Conservation (phyloP, 2,329 filamentous ascomycete genomes). For the Meredithiella fracta region DNA sequence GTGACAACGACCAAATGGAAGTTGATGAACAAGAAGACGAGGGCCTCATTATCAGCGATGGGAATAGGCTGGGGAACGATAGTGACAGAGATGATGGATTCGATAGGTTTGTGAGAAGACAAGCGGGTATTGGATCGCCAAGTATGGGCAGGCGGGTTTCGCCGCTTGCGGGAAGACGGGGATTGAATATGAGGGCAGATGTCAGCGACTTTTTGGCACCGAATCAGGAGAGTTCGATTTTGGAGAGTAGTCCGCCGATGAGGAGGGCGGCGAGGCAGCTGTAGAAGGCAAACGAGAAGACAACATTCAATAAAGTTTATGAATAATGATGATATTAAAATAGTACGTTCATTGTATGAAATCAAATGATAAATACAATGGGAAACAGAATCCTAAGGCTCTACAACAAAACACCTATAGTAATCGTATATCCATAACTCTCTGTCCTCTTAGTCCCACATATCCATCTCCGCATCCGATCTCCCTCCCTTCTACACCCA, state of each 20-base stretch:
- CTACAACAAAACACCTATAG: neutral
- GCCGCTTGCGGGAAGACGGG: constrained; percentile 21
- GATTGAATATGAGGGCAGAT: constrained; percentile 36
- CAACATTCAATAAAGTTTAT: neutral
- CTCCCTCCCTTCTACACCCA: constrained; percentile 44
- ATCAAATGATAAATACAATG: too few relatives aligned
- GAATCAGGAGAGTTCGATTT: constrained; percentile 39
- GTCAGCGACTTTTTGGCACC: constrained; percentile 36
- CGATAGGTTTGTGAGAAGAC: constrained; percentile 8
- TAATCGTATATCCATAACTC: neutral
- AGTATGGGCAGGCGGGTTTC: constrained; percentile 21
- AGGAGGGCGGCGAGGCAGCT: constrained; percentile 2
- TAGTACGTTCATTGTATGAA: too few relatives aligned
- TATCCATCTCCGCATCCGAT: neutral
- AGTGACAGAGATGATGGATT: constrained; percentile 6
- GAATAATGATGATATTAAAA: too few relatives aligned
- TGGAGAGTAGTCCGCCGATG: constrained; percentile 33
- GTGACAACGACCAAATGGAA: constrained; percentile 24
- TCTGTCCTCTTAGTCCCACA: too few relatives aligned
- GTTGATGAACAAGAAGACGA: constrained; percentile 52
- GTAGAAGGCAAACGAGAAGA: neutral
- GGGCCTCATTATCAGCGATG: too few relatives aligned
- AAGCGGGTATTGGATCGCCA: neutral
- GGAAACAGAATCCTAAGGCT: neutral
- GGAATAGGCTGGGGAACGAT: too few relatives aligned